Evolutionary conservation across 1,284 basidiomycete genomes (phyloP).

Genomic region (Neonothopanus nambi): DNA sequence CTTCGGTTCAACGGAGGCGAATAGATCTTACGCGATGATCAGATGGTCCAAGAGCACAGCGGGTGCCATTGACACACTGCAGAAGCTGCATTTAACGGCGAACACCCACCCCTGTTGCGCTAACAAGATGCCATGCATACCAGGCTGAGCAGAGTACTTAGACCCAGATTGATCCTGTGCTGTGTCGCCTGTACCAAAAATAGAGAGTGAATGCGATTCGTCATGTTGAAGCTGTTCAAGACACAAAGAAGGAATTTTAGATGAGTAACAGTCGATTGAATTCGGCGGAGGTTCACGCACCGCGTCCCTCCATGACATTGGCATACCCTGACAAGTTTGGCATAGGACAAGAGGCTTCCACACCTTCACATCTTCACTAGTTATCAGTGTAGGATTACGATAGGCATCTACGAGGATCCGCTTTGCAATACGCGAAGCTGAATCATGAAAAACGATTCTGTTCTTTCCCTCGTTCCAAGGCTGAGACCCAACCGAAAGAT

Average conservation of each 20-base stretch:
- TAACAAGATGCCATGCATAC: no score
- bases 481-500: background rate
- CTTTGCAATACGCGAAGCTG: background rate
- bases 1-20: no score
- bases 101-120: no score
- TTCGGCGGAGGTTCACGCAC: no score
- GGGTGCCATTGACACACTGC: background rate
- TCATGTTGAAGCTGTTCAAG: background rate
- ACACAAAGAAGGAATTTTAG: no score
- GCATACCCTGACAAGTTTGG: background rate
- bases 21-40: no score
- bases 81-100: background rate
- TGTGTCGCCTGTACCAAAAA: background rate
- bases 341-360: background rate
- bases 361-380: background rate
- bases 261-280: no score
- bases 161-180: background rate
- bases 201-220: background rate
- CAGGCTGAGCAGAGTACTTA: no score
- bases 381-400: background rate
- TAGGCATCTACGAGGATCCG: background rate
- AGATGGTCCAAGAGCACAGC: background rate
- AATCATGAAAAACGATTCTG: background rate
- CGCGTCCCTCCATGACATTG: background rate
- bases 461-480: conserved; percentile 5